phyloP scores from a whole-genome alignment of 2,329 filamentous ascomycete genomes.

The Parastagonospora nodorum region DNA sequence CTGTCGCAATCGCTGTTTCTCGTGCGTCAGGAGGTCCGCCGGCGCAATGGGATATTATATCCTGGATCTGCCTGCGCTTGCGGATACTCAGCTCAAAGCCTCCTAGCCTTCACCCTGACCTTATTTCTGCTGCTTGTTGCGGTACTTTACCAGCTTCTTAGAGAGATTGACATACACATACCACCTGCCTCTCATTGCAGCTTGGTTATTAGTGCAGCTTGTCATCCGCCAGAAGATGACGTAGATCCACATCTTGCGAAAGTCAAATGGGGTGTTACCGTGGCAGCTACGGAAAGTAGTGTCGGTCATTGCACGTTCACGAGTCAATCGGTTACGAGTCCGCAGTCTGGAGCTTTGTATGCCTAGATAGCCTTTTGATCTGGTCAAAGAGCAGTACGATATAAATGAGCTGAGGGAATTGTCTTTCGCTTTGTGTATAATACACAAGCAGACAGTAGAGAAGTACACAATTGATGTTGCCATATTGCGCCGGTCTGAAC shows the following conservation, averaged over 20 bases:
- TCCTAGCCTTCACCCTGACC: slow-evolving; percentile 5
- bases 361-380: too few relatives aligned
- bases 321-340: neutral
- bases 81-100: slow-evolving; percentile 8
- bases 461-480: too few relatives aligned
- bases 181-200: slow-evolving; percentile 78
- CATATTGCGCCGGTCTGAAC: too few relatives aligned
- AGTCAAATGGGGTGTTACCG: slow-evolving; percentile 30
- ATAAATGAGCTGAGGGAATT: too few relatives aligned
- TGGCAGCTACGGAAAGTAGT: neutral
- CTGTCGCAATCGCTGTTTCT: slow-evolving; percentile 53
- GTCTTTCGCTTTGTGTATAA: too few relatives aligned
- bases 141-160: slow-evolving; percentile 62
- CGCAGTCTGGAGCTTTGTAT: too few relatives aligned
- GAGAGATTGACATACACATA: slow-evolving; percentile 74
- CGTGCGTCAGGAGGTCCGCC: slow-evolving; percentile 19
- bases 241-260: slow-evolving; percentile 15
- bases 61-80: slow-evolving; percentile 4
- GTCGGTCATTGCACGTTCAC: slow-evolving; percentile 8
- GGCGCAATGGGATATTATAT: slow-evolving; percentile 1
- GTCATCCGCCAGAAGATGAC: slow-evolving; percentile 22
- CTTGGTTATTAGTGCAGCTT: slow-evolving; percentile 30
- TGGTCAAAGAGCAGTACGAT: too few relatives aligned
- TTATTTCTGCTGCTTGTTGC: neutral
- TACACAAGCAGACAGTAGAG: too few relatives aligned